phyloP scores from a whole-genome alignment of 2,329 filamentous ascomycete species.

The Fusarium scirpi region DNA sequence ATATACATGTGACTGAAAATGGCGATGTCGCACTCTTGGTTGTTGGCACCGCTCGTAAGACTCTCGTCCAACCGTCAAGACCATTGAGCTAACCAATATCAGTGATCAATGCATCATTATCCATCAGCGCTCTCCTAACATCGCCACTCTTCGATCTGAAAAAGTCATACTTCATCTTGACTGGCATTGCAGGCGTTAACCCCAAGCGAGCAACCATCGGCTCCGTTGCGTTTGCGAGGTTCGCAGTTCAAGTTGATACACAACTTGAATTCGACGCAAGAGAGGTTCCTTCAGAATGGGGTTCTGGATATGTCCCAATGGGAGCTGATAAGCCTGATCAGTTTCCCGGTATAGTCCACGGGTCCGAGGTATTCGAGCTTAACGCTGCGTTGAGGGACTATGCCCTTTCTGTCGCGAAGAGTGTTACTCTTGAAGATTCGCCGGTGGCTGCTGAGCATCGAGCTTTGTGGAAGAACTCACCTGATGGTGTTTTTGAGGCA shows the following conservation, averaged over 20 bases:
- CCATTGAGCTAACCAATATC: rapidly evolving
- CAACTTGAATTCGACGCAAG: conserved; percentile 38
- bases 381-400: conserved; percentile 30
- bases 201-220: conserved; percentile 39
- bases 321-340: conserved; percentile 24
- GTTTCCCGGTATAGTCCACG: conserved; percentile 32
- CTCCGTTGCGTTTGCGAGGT: conserved; percentile 39
- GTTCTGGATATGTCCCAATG: conserved; percentile 33
- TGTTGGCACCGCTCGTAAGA: conserved; percentile 29
- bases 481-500: background rate
- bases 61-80: rapidly evolving
- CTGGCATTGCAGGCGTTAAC: conserved; percentile 38
- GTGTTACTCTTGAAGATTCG: conserved; percentile 11
- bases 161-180: conserved; percentile 38
- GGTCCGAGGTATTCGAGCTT: conserved; percentile 39
- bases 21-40: conserved; percentile 27
- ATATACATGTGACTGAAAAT: conserved; percentile 17
- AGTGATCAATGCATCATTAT: conserved; percentile 37
- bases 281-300: conserved; percentile 35
- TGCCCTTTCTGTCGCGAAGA: conserved; percentile 16
- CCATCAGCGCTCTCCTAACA: conserved; percentile 24
- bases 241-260: conserved; percentile 34
- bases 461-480: conserved; percentile 14
- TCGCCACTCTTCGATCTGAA: conserved; percentile 32
- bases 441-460: conserved; percentile 14